Conservation (phyloP, 352 stramenopile species). For the Phytophthora hibernalis region DNA sequence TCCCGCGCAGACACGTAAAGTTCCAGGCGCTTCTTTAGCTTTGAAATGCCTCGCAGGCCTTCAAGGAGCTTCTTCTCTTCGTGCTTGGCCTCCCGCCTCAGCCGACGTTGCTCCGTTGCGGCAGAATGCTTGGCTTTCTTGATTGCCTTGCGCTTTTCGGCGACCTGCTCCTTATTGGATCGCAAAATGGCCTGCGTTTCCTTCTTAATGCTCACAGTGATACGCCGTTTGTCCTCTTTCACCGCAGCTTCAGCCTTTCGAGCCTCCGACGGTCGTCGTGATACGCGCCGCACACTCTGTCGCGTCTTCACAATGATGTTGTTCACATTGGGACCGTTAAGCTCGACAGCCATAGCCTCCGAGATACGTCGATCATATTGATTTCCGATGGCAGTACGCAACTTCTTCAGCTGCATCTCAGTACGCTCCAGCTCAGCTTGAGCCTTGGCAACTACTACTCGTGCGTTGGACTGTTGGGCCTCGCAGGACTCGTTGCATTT, state of each 20-base stretch:
- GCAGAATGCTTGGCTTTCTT: conserved; percentile 48
- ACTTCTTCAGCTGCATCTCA: conserved; percentile 64
- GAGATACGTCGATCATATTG: conserved; percentile 66
- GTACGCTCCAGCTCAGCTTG: conserved; percentile 58
- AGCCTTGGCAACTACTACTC: conserved; percentile 47
- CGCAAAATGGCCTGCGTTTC: conserved; percentile 61
- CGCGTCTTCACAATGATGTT: conserved; percentile 28
- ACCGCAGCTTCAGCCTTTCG: conserved; percentile 13
- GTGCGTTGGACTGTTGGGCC: conserved; percentile 45
- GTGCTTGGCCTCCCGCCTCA: conserved; percentile 44
- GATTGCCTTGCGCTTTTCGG: conserved; percentile 49
- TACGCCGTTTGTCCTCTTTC: conserved; percentile 27
- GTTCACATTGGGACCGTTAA: conserved; percentile 28
- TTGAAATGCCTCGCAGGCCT: conserved; percentile 52
- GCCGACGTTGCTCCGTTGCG: conserved; percentile 38
- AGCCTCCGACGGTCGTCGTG: conserved; percentile 19
- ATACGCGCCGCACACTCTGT: conserved; percentile 31
- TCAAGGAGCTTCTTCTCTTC: conserved; percentile 55
- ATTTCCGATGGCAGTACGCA: conserved; percentile 58
- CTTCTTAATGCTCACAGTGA: conserved; percentile 62
- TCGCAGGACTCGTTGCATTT: conserved; percentile 68
- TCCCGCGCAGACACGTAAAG: conserved; percentile 55
- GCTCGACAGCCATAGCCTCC: conserved; percentile 48
- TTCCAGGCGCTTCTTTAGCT: conserved; percentile 67
- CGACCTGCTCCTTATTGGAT: conserved; percentile 51